Evolutionary conservation across 2,329 filamentous ascomycete species (phyloP), one percentile per base, ranked within the genome.

Genomic region (Colletotrichum spaethianum): DNA sequence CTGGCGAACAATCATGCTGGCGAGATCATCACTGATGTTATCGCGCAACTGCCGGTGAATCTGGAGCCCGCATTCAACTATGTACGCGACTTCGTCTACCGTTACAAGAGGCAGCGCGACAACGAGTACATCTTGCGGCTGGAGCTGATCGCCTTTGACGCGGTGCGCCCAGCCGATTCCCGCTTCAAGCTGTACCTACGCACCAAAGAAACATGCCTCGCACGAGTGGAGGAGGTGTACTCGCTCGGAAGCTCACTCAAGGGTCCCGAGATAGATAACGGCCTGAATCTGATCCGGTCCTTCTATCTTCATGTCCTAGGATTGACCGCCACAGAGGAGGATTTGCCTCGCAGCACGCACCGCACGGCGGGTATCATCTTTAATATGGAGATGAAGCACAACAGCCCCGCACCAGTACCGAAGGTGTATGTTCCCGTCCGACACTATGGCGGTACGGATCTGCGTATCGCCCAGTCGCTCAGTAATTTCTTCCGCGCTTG

Each of bases 151-250:
- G 81, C 80, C 0, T 75, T 83, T 16, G 82, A 84, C 59, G 74
- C 79, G 8, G 73, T 82, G 3, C 57, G 74, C 1, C 68, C 76
- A 0, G 42, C 61, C 0, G 60, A 78, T 2, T 80, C 81, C 1
- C 78, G 82, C 3, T 73, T 83, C 40, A 83, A 84, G 62, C 75
- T 84, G 44, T 84, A 83, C 69, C 75, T 82, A 20, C 75, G 82
- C 16, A 74, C 65, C 14, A 76, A 77, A 16, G 44, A 75, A 1
- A 83, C 81, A 0, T 72, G 55, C 8, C 82, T 83, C 42, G 71
- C 67, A 2, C 77, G 76, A 1, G 76, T 83, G 8, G 50, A 52
- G 0, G 75, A 80, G 2, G 72, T 65, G 0, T 78, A 80, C 72
- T 74, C 75, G 0, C 69, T 81, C 1, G 76, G 76, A 1, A 71